Base-by-base conservation (phyloP, 2,329 filamentous ascomycete genomes). In the Paecilomyces sp. region DNA sequence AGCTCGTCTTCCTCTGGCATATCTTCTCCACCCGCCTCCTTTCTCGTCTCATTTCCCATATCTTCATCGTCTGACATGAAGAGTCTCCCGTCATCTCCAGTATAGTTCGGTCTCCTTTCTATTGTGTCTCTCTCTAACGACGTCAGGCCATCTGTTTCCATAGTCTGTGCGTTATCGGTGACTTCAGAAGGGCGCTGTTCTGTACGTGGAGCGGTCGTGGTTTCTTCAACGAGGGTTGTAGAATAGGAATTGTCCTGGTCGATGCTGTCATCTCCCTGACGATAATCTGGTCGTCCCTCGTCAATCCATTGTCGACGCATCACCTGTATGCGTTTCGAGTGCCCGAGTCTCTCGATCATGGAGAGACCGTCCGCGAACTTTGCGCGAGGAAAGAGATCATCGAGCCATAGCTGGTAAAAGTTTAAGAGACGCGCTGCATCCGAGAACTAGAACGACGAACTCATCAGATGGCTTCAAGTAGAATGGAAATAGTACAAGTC, bases 351-450 rank as follows among this genome's bases (percentile, higher is more conserved):
- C 74, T 99, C 94, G 2, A 97, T 90, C 80, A 97, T 96, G 47
- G 83, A 79, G 6, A 97, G 79, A 2, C 90, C 94, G 69, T 99
- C 94, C 55, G 90, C 84, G 69, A 99, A 99, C 69, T 92, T 93
- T 4, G 93, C 94, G 70, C 95, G 92, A 12, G 94, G 94, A 70
- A 92, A 99, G 12, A 99, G 81, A 70, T 97, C 92, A 75, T 99
- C 93, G 1, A 99, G 88, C 94, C 94, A 99, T 59, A 96, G 76
- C 72, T 97, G 94, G 72, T 97, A 99, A 72, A 95, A 90, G 25
- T 90, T 91, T 55, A 99, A 82, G 25, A 99, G 82, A 15, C 87
- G 85, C 0, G 88, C 84, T 11, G 92, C 85, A 71, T 99, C 94
- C 18, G 89, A 88, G 75, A 94, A 97, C 87, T 93, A 58, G 1